Percentiles rank a stretch among this genome's conserved stretches.
Conservation (phyloP, 352 stramenopile genomes). For the Phytophthora tubulina region DNA sequence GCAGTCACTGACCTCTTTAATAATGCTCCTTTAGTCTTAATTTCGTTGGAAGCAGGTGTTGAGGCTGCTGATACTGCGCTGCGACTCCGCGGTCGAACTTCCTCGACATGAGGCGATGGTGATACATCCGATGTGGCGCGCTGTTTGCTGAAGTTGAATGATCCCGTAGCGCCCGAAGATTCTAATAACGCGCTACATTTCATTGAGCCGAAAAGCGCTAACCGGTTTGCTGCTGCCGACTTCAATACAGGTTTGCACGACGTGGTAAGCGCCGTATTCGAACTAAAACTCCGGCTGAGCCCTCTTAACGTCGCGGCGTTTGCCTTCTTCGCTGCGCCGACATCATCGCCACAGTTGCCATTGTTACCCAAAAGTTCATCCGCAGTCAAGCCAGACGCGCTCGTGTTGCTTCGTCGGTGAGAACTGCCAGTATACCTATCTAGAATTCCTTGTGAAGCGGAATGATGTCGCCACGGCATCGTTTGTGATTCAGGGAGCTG, state of each 20-base stretch:
- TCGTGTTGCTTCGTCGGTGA: not conserved
- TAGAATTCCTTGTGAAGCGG: constrained; percentile 8
- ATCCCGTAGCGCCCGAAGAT: constrained; percentile 1
- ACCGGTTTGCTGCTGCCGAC: constrained; percentile 31
- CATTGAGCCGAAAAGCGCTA: constrained; percentile 36
- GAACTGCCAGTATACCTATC: constrained; percentile 1
- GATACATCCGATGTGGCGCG: constrained; percentile 3
- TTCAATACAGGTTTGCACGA: constrained; percentile 36
- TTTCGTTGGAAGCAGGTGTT: not conserved
- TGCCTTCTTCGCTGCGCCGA: constrained; percentile 20
- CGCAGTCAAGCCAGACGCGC: not conserved
- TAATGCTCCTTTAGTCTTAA: constrained; percentile 3
- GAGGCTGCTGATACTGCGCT: constrained; percentile 7
- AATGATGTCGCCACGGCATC: constrained; percentile 30
- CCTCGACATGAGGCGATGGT: not conserved
- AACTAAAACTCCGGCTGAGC: constrained; percentile 30
- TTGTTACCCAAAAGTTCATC: not conserved
- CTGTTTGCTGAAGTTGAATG: constrained; percentile 14
- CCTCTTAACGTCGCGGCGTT: constrained; percentile 37
- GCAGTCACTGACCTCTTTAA: constrained; percentile 26
- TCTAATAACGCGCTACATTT: constrained; percentile 36
- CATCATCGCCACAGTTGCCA: not conserved
- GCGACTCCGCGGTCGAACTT: constrained; percentile 20
- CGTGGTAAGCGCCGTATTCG: constrained; percentile 20
- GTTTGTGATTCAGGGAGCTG: constrained; percentile 35